Evolutionary conservation across 306 rosid species (phyloP).

Genomic region (Trifolium dubium): DNA sequence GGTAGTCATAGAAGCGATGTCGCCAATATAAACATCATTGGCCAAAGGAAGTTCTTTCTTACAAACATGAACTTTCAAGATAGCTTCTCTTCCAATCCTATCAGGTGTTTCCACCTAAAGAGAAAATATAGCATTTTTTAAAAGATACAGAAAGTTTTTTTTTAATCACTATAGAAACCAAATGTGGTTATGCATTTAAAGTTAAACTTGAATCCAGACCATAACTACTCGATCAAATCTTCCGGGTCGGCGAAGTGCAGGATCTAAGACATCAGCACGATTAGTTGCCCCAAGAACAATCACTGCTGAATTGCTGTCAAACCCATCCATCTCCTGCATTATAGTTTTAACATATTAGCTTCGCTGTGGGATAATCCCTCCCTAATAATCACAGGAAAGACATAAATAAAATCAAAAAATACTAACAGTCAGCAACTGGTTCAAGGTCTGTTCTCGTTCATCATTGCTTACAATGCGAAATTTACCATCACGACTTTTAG

Average conservation of each 20-base stretch:
- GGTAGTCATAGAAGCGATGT: slow-evolving; percentile 94
- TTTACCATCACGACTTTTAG: slow-evolving; percentile 98
- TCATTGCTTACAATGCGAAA: slow-evolving; percentile 94
- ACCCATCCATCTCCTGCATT: slow-evolving; percentile 98
- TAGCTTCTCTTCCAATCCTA: slow-evolving; percentile 88
- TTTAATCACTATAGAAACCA: slow-evolving; percentile 25
- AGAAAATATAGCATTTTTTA: slow-evolving; percentile 18
- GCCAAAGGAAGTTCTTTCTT: slow-evolving; percentile 95
- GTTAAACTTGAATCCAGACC: slow-evolving; percentile 61
- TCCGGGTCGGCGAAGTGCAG: slow-evolving; percentile 99
- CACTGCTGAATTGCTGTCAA: slow-evolving; percentile 96
- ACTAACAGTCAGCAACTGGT: slow-evolving; percentile 95
- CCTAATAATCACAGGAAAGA: slow-evolving; percentile 33
- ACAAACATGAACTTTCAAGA: slow-evolving; percentile 82
- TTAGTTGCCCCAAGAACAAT: slow-evolving; percentile 99
- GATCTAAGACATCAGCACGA: slow-evolving; percentile 94
- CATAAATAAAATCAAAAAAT: slow-evolving; percentile 40
- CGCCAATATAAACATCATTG: slow-evolving; percentile 66
- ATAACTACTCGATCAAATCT: slow-evolving; percentile 97
- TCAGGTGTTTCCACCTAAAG: slow-evolving; percentile 96
- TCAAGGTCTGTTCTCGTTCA: slow-evolving; percentile 97
- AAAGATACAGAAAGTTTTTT: neutral
- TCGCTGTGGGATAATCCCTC: neutral
- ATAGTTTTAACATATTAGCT: slow-evolving; percentile 36
- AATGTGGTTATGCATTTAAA: slow-evolving; percentile 21